Percentiles rank a stretch among this genome's conserved stretches.
Evolutionary conservation across 148 eudicot genomes (phyloP).

Genomic region (Polygonum aviculare): DNA sequence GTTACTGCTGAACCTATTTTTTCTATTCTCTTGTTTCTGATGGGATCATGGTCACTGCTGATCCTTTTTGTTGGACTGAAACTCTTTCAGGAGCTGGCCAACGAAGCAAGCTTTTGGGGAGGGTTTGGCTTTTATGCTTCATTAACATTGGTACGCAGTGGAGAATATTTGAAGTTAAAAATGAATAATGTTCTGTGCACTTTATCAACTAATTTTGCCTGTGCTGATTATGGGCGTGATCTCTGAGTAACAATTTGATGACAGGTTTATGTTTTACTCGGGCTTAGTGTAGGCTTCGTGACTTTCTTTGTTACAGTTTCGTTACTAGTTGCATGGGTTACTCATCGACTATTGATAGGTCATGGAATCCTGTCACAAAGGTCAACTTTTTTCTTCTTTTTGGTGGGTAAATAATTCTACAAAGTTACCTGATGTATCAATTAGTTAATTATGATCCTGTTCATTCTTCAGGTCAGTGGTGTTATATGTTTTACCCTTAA

Average conservation of each 20-base stretch:
- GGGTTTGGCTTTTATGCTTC: conserved; percentile 79
- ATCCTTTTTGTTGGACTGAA: conserved; percentile 4
- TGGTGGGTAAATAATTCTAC: not conserved
- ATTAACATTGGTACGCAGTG: conserved; percentile 54
- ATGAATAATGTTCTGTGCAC: not conserved
- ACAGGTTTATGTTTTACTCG: conserved; percentile 69
- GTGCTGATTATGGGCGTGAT: not conserved
- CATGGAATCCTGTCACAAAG: conserved; percentile 52
- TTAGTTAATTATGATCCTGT: not conserved
- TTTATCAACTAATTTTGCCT: not conserved
- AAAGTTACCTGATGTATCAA: not conserved
- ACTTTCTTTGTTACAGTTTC: conserved; percentile 53
- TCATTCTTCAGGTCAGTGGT: conserved; percentile 48
- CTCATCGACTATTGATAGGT: conserved; percentile 32
- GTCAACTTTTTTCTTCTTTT: conserved; percentile 21
- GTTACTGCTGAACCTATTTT: not conserved
- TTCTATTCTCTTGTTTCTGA: not conserved
- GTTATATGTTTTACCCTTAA: conserved; percentile 51
- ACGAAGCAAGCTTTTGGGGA: conserved; percentile 85
- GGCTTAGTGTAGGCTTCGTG: conserved; percentile 78
- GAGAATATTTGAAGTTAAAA: not conserved
- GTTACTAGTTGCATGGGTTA: conserved; percentile 76
- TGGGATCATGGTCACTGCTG: not conserved
- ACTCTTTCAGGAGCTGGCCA: conserved; percentile 48
- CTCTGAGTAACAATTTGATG: conserved; percentile 14